Evolutionary conservation across 2,329 filamentous ascomycete species (phyloP), one percentile per base, ranked within the genome.

Genomic region (Botrytis deweyae): DNA sequence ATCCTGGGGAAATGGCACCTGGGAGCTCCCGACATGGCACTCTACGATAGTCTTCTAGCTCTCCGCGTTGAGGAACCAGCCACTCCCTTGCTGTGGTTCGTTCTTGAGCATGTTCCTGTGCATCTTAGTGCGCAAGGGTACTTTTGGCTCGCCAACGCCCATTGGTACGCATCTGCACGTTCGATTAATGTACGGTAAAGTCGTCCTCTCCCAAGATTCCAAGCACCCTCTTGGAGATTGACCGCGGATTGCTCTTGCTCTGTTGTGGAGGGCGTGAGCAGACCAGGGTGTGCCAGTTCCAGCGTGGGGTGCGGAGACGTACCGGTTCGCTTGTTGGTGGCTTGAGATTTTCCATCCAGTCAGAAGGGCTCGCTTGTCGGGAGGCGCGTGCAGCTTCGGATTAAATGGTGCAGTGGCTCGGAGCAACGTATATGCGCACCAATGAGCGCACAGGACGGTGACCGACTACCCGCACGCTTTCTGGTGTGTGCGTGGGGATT

Each of bases 341-440:
- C 40, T 58, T 20, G 38, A 46, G 40, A 59, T 68, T 72, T 72
- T 67, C 49, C 62, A n/a, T 62, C 70, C 62, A 72, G 6, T 68
- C 40, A 59, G 10, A 68, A 16, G 7, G 63, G 16, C 61, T 72
- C 70, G 70, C 70, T 72, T 72, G 18, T 52, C 22, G 29, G 18
- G 8, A 12, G 40, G 44, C 33, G 9, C 42, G 29, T 72, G 61
- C 59, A 67, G n/a, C 12, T 4, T 65, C 70, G 59, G 61, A 49
- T 22, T 42, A 7, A 12, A 33, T 25, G 9, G n/a, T 12, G 40
- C 14, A 29, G 46, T 58, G 5, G 55, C 16, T 36, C 14, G 69
- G 55, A 14, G 25, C 25, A 55, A 46, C 3, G 22, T 68, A 73
- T 63, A 74, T 73, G 70, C 73, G 73, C 73, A 33, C 73, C 73